Base-by-base conservation (phyloP, 176 grass and related monocot species). In the Secale cereale region DNA sequence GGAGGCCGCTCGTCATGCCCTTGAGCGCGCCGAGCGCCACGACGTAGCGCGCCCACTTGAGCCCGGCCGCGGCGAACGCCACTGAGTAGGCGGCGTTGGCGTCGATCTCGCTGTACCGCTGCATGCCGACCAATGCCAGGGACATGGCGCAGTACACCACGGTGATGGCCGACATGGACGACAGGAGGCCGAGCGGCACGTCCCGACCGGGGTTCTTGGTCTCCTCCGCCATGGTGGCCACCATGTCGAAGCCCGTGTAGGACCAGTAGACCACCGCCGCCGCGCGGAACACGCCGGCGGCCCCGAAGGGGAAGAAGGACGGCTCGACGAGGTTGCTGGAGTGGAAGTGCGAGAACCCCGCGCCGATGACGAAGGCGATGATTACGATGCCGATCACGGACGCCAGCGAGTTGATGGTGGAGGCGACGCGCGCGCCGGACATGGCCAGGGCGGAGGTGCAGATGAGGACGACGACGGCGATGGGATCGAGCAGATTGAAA, bases 1-100 rank as follows among this genome's bases (percentile, higher is more conserved):
- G 71, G 71, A 74, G 71, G 41, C 71, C 71, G 71, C 71, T 74
- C 41, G 71, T 74, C 71, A 74, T 74, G 71, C 71, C 71, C 71
- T 74, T 74, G 41, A 74, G 71, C 41, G 71, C 71, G 15, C 71
- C 71, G 6, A 74, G 71, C 25, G 71, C 71, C 41, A 74, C 71
- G 25, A 74, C 8, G 71, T 74, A 74, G 41, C 71, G 71, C 71
- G 41, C 71, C 40, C 71, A 74, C 26, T 74, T 74, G 41, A 74
- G 40, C 71, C 71, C 71, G 1, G 71, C 50, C 1, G 71, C 71
- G 15, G 71, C 71, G 41, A 74, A 74, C 15, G 71, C 71, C 26
- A 74, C 71, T 0, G 71, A 74, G 71, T 30, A 74, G 71, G 71
- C 71, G 26, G 71, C 71, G 71, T 74, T 74, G 8, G 71, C 1